These are phyloP conservation scores for Gossypium ekmanianum DNA, from an alignment of 345 rosid species.

Conservation along the genomic window DNA sequence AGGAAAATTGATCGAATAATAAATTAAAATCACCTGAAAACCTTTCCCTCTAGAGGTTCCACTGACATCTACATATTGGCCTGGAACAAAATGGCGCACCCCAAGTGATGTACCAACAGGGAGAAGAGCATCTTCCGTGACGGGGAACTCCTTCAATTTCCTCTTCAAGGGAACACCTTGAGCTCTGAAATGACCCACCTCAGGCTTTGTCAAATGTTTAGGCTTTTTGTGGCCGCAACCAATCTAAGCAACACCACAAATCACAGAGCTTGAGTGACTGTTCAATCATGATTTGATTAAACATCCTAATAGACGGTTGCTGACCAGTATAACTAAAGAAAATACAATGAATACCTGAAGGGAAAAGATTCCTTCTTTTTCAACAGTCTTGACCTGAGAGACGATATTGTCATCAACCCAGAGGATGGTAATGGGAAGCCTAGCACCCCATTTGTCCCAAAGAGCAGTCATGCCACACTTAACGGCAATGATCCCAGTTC, in stretches of 20 bases:
- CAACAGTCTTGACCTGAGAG: slow-evolving; percentile 86
- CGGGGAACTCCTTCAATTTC: slow-evolving; percentile 89
- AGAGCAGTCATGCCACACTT: slow-evolving; percentile 87
- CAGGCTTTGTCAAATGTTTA: slow-evolving; percentile 88
- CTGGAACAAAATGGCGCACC: slow-evolving; percentile 90
- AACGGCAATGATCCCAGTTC: slow-evolving; percentile 81
- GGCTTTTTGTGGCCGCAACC: slow-evolving; percentile 95
- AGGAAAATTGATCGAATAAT: not conserved
- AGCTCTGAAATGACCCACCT: slow-evolving; percentile 95
- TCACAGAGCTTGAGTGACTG: not conserved
- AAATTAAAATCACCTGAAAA: slow-evolving; percentile 55
- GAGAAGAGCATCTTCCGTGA: slow-evolving; percentile 85
- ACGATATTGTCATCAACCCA: slow-evolving; percentile 93
- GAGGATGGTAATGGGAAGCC: slow-evolving; percentile 69
- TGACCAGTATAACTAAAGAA: not conserved
- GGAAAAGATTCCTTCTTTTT: slow-evolving; percentile 81
- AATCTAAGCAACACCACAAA: slow-evolving; percentile 57
- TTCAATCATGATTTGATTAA: not conserved
- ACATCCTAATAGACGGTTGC: not conserved
- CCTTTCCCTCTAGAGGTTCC: slow-evolving; percentile 96
- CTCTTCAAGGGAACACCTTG: slow-evolving; percentile 91
- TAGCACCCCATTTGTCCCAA: slow-evolving; percentile 97
- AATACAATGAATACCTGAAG: slow-evolving; percentile 48
- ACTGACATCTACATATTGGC: slow-evolving; percentile 77
- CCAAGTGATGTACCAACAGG: slow-evolving; percentile 71